Evolutionary conservation across 768 basidiomycete species (phyloP).

Genomic region (Suillus americanus): DNA sequence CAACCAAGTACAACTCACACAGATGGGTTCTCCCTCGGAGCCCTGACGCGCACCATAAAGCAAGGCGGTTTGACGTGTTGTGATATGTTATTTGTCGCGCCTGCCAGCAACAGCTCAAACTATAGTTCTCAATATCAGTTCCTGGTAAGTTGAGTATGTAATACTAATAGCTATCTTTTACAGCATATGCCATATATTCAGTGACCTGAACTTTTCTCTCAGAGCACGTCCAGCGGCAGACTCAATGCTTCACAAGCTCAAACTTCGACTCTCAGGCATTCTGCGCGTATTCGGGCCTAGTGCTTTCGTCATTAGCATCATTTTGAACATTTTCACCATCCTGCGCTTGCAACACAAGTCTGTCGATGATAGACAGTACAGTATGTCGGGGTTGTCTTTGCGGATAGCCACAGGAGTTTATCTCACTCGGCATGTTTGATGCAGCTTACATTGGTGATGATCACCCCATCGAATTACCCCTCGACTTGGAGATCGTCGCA

Average conservation of each 20-base stretch:
- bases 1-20: not conserved
- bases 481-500: conserved; percentile 9
- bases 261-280: not conserved
- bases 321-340: not conserved
- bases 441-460: conserved; percentile 29
- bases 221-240: not conserved
- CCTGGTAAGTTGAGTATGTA: not conserved
- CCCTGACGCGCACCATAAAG: not conserved
- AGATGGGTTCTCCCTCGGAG: not conserved
- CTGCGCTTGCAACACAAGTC: not conserved
- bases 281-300: not conserved
- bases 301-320: not conserved
- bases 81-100: not conserved
- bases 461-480: conserved; percentile 22
- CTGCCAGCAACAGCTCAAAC: not conserved
- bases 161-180: not conserved
- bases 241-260: not conserved
- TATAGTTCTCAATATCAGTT: not conserved
- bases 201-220: not conserved
- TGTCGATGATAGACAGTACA: conserved; percentile 5
- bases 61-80: not conserved
- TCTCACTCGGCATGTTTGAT: not conserved
- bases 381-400: not conserved
- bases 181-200: not conserved
- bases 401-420: not conserved